These are phyloP conservation scores for Baorangia bicolor DNA, from an alignment of 768 basidiomycete genomes.

Conservation along the genomic window DNA sequence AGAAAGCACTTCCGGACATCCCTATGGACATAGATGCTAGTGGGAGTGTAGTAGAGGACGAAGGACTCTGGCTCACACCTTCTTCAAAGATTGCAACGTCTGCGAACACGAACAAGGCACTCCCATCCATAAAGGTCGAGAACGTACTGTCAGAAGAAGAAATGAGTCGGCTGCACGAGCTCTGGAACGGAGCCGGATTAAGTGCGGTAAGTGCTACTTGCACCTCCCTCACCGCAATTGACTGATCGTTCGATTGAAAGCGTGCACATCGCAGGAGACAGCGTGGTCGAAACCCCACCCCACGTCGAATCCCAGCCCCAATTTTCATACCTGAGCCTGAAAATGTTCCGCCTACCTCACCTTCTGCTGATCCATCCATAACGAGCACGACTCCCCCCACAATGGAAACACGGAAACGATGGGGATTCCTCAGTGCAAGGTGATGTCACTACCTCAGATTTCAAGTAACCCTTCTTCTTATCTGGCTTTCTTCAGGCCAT, in stretches of 20 bases:
- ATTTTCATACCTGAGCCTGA: slow-evolving; percentile 13
- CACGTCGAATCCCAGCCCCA: slow-evolving; percentile 6
- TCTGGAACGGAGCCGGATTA: slow-evolving; percentile 29
- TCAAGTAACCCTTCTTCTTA: neutral
- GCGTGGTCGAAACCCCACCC: neutral
- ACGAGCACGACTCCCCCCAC: neutral
- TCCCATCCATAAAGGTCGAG: slow-evolving; percentile 20
- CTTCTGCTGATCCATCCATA: slow-evolving; percentile 4
- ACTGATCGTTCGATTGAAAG: slow-evolving; percentile 13
- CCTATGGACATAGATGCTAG: slow-evolving; percentile 6
- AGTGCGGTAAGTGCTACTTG: slow-evolving; percentile 16
- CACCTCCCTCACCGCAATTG: neutral
- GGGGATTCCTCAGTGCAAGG: slow-evolving; percentile 25
- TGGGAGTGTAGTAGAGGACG: neutral
- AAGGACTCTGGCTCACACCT: neutral
- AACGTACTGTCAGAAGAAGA: slow-evolving; percentile 19
- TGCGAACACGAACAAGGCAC: slow-evolving; percentile 2
- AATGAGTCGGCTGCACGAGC: slow-evolving; percentile 14
- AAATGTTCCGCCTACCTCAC: neutral
- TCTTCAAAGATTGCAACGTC: neutral
- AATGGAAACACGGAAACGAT: slow-evolving; percentile 4
- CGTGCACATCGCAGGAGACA: slow-evolving; percentile 24
- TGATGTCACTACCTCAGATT: neutral
- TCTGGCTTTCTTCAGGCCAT: slow-evolving; percentile 9
- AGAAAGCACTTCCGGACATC: slow-evolving; percentile 25